Conservation (phyloP, 2,329 filamentous ascomycete genomes). For the Penicillium nordicum region DNA sequence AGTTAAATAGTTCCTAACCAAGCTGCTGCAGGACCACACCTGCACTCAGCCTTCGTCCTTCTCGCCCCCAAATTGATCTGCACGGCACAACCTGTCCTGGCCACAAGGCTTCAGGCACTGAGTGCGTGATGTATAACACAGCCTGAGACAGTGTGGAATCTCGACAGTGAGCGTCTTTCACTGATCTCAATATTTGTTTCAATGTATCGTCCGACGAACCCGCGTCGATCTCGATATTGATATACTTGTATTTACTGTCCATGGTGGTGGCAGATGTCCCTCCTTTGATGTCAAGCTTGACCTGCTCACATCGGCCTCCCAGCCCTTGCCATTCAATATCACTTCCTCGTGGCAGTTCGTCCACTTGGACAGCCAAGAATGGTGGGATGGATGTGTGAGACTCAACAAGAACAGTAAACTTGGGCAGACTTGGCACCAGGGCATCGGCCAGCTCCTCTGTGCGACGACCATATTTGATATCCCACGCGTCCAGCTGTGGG, state of each 20-base stretch:
- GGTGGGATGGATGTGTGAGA: conserved; percentile 51
- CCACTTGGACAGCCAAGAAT: conserved; percentile 72
- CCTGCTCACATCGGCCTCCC: conserved; percentile 50
- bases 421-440: conserved; percentile 21
- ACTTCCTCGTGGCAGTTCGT: conserved; percentile 69
- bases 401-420: conserved; percentile 27
- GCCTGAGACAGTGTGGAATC: conserved; percentile 24
- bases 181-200: conserved; percentile 22
- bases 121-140: conserved; percentile 36
- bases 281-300: conserved; percentile 22
- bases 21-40: conserved; percentile 35
- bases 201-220: conserved; percentile 17
- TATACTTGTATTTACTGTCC: conserved; percentile 26
- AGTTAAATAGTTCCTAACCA: not conserved
- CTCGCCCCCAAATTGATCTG: conserved; percentile 39
- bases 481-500: conserved; percentile 44
- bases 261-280: conserved; percentile 22
- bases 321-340: conserved; percentile 80
- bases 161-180: conserved; percentile 20
- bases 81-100: conserved; percentile 43
- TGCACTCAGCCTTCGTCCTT: conserved; percentile 34
- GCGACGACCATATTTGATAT: conserved; percentile 56
- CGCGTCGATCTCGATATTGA: conserved; percentile 31
- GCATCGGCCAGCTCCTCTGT: conserved; percentile 38
- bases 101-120: conserved; percentile 22